Evolutionary conservation across 208 protist genomes (phyloP).

Genomic region (Trypanosoma rangeli): DNA sequence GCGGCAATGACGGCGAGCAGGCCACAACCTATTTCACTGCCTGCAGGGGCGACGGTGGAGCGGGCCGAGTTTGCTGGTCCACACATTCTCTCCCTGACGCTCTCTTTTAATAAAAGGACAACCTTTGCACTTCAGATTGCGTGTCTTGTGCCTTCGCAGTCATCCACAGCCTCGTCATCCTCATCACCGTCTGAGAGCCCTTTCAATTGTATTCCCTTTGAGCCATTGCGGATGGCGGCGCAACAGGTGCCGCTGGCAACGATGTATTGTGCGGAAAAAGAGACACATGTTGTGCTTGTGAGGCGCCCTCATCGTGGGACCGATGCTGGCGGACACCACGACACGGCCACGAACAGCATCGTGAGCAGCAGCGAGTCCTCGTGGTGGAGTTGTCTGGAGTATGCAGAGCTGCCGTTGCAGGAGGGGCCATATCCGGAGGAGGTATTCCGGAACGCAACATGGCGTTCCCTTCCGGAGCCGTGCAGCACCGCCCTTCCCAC

Average conservation of each 20-base stretch:
- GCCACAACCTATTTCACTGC: conserved; percentile 15
- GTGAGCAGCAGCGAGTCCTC: not conserved
- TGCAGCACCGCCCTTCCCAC: not conserved
- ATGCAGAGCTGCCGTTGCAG: conserved; percentile 18
- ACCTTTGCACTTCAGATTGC: conserved; percentile 17
- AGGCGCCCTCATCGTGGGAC: not conserved
- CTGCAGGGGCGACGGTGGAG: conserved; percentile 7
- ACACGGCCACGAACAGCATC: not conserved
- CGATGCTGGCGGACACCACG: not conserved
- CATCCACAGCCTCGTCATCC: not conserved
- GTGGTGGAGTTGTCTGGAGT: conserved; percentile 27
- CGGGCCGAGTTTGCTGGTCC: conserved; percentile 24
- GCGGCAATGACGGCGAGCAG: not conserved
- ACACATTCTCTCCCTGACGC: conserved; percentile 15
- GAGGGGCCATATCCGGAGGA: conserved; percentile 25
- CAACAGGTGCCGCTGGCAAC: conserved; percentile 25
- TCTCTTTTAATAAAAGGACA: conserved; percentile 4
- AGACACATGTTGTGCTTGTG: conserved; percentile 26
- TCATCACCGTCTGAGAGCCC: conserved; percentile 7
- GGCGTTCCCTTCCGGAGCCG: conserved; percentile 15
- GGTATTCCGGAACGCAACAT: conserved; percentile 9
- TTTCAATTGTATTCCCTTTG: conserved; percentile 19
- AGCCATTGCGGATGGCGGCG: conserved; percentile 8
- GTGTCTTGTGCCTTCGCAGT: conserved; percentile 20
- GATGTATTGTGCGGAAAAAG: conserved; percentile 17